Conservation (phyloP, 2,329 filamentous ascomycete species). For the Colletotrichum theobromicola region DNA sequence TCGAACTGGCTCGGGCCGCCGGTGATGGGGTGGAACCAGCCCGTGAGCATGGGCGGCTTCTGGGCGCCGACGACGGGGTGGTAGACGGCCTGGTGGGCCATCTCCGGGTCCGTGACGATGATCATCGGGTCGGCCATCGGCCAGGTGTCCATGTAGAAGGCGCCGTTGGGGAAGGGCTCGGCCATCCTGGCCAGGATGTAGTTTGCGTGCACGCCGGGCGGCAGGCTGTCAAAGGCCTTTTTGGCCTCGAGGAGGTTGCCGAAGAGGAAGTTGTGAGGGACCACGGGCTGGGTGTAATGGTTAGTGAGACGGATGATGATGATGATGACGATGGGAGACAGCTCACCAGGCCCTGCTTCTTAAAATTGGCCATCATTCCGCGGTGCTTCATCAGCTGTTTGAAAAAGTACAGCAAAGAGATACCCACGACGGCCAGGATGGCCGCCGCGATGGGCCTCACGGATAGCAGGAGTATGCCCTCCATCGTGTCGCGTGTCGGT, state of each 20-base stretch:
- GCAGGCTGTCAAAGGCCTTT: conserved; percentile 22
- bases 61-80: conserved; percentile 29
- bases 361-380: conserved; percentile 9
- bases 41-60: conserved; percentile 30
- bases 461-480: neutral
- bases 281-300: conserved; percentile 28
- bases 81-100: conserved; percentile 32
- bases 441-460: neutral
- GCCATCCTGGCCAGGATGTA: neutral
- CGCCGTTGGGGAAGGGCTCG: conserved; percentile 27
- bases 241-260: conserved; percentile 36
- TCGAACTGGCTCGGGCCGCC: conserved; percentile 35
- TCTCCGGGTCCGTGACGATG: conserved; percentile 30
- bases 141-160: conserved; percentile 34
- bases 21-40: conserved; percentile 36
- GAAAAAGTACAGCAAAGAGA: neutral
- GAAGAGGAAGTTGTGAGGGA: conserved; percentile 29
- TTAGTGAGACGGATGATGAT: neutral
- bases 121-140: conserved; percentile 32
- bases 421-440: neutral
- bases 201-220: conserved; percentile 6
- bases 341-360: conserved; percentile 5
- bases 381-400: neutral
- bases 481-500: no score
- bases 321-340: neutral